phyloP scores from a whole-genome alignment of 495 filamentous ascomycete species.

The Thermothielavioides terrestris region DNA sequence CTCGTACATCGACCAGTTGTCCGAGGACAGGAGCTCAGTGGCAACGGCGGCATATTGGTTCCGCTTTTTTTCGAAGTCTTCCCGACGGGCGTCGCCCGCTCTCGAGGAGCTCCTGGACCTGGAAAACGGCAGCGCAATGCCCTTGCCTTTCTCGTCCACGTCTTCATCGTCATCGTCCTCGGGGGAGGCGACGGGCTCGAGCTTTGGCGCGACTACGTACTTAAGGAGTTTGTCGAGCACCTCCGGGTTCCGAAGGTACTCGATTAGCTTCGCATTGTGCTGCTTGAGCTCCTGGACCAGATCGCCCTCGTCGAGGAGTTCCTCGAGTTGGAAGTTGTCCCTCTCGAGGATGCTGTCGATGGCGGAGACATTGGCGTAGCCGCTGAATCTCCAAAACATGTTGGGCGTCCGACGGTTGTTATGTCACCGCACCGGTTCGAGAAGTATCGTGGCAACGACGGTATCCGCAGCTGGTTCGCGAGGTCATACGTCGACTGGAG shows the following conservation, averaged over 20 bases:
- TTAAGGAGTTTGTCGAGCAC: conserved; percentile 81
- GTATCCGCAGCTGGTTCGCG: neutral
- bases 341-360: conserved; percentile 96
- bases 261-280: conserved; percentile 95
- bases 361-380: conserved; percentile 92
- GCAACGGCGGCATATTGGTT: conserved; percentile 86
- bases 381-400: conserved; percentile 99
- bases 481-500: conserved; percentile 13
- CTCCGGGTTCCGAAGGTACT: conserved; percentile 81
- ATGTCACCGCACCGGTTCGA: conserved; percentile 32
- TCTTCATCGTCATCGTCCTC: conserved; percentile 55
- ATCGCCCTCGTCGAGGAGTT: conserved; percentile 91
- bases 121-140: conserved; percentile 40
- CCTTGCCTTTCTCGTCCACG: conserved; percentile 45
- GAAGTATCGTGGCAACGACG: neutral
- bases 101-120: conserved; percentile 33
- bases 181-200: conserved; percentile 46
- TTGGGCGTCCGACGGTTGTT: conserved; percentile 35
- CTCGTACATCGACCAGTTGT: conserved; percentile 93
- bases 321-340: conserved; percentile 86
- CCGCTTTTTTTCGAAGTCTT: conserved; percentile 75
- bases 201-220: conserved; percentile 76
- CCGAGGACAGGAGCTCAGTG: conserved; percentile 88
- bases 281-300: conserved; percentile 96
- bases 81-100: conserved; percentile 39